Base-by-base conservation (phyloP, 1,139 yeast species). In the Blastobotrys malaysiensis region DNA sequence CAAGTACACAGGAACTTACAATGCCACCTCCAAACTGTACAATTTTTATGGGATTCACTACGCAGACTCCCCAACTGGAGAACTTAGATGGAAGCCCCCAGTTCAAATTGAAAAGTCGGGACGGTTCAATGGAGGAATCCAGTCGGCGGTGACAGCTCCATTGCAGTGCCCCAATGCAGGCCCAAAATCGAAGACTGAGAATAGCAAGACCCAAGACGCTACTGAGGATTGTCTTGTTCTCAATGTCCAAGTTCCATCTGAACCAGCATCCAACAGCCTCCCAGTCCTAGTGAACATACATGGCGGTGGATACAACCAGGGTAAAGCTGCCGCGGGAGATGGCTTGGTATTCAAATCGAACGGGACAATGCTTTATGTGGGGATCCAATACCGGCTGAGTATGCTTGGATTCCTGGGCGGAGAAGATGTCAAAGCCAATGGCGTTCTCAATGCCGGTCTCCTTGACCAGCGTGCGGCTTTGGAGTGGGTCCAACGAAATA, bases 401-500 rank as follows among this genome's bases (percentile, higher is more conserved):
- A 58, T 66, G 3, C 64, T 69, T 48, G 75, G 76, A 3, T 67
- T 67, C 54, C 59, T 71, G 46, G 61, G 63, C 6, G 60, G 68
- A 6, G 46, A 58, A 13, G 67, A 63, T 9, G 54, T 66, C 18
- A 51, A 43, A n/a, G 50, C 52, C 7, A 59, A 59, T 31, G 71
- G 67, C 3, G 54, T 51, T 9, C 49, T 58, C 21, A 63, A 61
- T 46, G 67, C 68, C 51, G 76, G 73, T 1, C 56, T 73, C 1
- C 59, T 63, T 36, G 77, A 73, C 56, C 75, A 71, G 58, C 57
- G 65, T 13, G 49, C 58, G 43, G 77, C 73, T 1, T 55, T 73
- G 16, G 60, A 69, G 46, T 74, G 77, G 77, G 65, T 72, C 11
- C 57, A 63, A 16, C 66, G 69, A 49, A 65, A 72, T 55, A 71